Conservation (phyloP, 2,329 filamentous ascomycete species). For the Colletotrichum destructivum region DNA sequence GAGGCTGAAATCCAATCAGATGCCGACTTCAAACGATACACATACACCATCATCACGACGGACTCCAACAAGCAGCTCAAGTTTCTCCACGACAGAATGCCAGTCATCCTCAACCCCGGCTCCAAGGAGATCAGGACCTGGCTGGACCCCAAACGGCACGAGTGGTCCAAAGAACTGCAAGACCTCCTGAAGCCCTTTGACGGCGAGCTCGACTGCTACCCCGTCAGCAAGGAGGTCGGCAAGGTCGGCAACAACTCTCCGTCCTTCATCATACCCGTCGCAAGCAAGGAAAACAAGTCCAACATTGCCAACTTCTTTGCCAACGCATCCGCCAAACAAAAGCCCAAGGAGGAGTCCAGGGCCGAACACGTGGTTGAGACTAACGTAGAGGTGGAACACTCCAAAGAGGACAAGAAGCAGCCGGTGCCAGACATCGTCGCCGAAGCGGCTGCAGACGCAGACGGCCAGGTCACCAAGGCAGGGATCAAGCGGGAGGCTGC, state of each 20-base stretch:
- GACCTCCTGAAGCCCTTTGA: conserved; percentile 82
- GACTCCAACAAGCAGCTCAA: conserved; percentile 84
- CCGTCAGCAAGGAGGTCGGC: conserved; percentile 89
- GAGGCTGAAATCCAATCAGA: conserved; percentile 50
- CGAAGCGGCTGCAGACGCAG: conserved; percentile 17
- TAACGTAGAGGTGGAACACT: conserved; percentile 43
- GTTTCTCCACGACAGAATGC: conserved; percentile 96
- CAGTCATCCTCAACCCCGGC: conserved; percentile 86
- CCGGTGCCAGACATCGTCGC: conserved; percentile 45
- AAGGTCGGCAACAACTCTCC: conserved; percentile 95
- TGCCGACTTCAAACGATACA: conserved; percentile 80
- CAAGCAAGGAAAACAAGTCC: conserved; percentile 89
- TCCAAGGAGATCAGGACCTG: conserved; percentile 80
- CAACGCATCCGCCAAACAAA: conserved; percentile 64
- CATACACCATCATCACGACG: conserved; percentile 95
- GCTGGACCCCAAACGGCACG: conserved; percentile 80
- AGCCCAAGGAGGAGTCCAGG: conserved; percentile 32
- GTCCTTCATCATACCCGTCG: conserved; percentile 84
- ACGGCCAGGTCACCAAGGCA: background rate
- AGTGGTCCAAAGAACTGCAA: conserved; percentile 87
- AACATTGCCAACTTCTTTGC: conserved; percentile 94
- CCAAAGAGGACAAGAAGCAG: conserved; percentile 30
- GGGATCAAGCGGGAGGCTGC: conserved; percentile 50
- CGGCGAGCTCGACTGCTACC: conserved; percentile 87
- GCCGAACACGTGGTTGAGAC: conserved; percentile 31